Conservation (phyloP, 257 asterid species). For the Solanum sejunctum region DNA sequence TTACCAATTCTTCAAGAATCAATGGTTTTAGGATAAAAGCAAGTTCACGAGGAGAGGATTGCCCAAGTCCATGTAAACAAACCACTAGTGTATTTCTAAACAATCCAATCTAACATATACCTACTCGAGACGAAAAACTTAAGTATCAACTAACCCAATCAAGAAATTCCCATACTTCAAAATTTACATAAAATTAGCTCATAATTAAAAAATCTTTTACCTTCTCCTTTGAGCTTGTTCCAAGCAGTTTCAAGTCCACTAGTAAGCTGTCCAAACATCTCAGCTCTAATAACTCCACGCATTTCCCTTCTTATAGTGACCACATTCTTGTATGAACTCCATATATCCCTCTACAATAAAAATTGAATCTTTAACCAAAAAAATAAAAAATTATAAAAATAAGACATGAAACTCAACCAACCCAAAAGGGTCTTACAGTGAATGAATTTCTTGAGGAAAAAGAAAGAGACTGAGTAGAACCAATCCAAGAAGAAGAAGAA, state of each 20-base stretch:
- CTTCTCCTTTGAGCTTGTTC: conserved; percentile 98
- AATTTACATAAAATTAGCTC: not conserved
- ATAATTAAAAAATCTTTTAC: conserved; percentile 1
- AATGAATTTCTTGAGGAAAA: conserved; percentile 47
- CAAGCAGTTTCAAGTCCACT: conserved; percentile 88
- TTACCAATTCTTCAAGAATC: not conserved
- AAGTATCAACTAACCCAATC: not conserved
- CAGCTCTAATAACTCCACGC: conserved; percentile 54
- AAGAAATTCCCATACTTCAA: not conserved
- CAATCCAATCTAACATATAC: not conserved
- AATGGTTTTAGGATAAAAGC: not conserved
- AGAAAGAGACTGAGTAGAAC: conserved; percentile 34
- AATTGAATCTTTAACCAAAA: not conserved
- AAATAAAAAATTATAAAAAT: not conserved
- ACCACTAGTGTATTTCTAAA: not conserved
- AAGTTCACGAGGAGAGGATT: not conserved
- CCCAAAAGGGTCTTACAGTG: conserved; percentile 24
- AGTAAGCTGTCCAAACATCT: conserved; percentile 93
- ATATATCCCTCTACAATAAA: conserved; percentile 42
- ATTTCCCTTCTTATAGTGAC: conserved; percentile 24
- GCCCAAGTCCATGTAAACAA: not conserved
- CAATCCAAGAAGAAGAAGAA: conserved; percentile 18
- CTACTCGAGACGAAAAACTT: not conserved
- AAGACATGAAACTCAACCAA: not conserved
- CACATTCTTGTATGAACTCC: conserved; percentile 32